Evolutionary conservation across 2,329 filamentous ascomycete species (phyloP).

Genomic region (Chaetothyriales sp.): DNA sequence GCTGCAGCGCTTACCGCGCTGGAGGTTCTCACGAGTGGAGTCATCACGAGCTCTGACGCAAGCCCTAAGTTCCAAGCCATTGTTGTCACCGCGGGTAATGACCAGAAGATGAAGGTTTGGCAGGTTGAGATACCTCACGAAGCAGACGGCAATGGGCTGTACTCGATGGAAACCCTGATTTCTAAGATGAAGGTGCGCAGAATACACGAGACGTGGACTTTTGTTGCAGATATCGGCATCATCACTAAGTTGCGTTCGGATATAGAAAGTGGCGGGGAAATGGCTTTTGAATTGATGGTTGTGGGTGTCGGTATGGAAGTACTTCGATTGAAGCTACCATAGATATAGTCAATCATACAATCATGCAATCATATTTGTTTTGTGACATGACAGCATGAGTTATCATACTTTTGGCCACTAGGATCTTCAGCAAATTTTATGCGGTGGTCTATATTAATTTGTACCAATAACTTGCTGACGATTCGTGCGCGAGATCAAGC

Average conservation of each 20-base stretch:
- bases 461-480: no score
- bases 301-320: conserved; percentile 15
- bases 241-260: conserved; percentile 3
- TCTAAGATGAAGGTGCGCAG: conserved; percentile 7
- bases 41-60: conserved; percentile 14
- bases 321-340: background rate
- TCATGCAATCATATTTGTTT: background rate
- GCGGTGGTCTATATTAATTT: no score
- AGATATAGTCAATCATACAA: no score
- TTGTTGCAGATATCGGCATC: conserved; percentile 15
- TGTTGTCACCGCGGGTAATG: conserved; percentile 29
- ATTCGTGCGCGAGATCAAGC: background rate
- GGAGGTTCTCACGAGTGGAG: conserved; percentile 20
- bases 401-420: no score
- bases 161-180: conserved; percentile 1
- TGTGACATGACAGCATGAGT: background rate
- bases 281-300: conserved; percentile 7
- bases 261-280: background rate
- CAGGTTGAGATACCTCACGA: conserved; percentile 20
- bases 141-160: background rate
- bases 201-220: conserved; percentile 10
- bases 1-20: conserved; percentile 30
- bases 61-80: conserved; percentile 9
- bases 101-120: conserved; percentile 34
- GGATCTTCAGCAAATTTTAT: no score